Percentiles rank a stretch among this genome's conserved stretches.
phyloP scores from a whole-genome alignment of 176 grass and related monocot species.

The Oryza coarctata region DNA sequence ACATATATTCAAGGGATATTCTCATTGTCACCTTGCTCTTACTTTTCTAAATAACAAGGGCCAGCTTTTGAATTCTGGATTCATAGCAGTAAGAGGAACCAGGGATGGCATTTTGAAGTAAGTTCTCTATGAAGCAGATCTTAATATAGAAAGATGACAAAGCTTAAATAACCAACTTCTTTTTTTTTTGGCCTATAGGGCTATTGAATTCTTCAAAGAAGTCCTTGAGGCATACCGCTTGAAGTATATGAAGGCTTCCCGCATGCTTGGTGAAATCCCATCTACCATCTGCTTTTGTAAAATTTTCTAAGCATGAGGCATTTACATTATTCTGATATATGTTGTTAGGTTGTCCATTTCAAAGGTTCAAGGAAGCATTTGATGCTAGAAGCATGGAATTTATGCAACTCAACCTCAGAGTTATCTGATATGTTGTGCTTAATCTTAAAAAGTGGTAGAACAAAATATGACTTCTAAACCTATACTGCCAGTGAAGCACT shows the following conservation, averaged over 20 bases:
- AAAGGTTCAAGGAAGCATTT: conserved; percentile 93
- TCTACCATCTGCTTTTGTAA: conserved; percentile 54
- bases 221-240: conserved; percentile 65
- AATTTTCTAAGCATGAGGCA: conserved; percentile 63
- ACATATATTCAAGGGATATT: conserved; percentile 72
- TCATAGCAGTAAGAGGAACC: conserved; percentile 82
- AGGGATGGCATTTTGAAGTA: conserved; percentile 67
- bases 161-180: not conserved
- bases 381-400: conserved; percentile 88
- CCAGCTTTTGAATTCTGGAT: conserved; percentile 92
- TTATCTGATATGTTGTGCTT: conserved; percentile 80
- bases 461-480: conserved; percentile 87
- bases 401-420: conserved; percentile 69
- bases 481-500: not conserved
- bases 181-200: conserved; percentile 39
- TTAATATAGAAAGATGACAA: not conserved
- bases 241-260: conserved; percentile 63
- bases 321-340: conserved; percentile 42
- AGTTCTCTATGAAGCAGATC: conserved; percentile 15
- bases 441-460: conserved; percentile 79
- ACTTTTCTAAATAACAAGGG: conserved; percentile 94
- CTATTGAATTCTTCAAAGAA: conserved; percentile 70
- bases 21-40: conserved; percentile 75
- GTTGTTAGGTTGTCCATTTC: conserved; percentile 80
- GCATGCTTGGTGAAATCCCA: conserved; percentile 91